Evolutionary conservation across 208 protist genomes (phyloP).

Genomic region (Novymonas esmeraldas): DNA sequence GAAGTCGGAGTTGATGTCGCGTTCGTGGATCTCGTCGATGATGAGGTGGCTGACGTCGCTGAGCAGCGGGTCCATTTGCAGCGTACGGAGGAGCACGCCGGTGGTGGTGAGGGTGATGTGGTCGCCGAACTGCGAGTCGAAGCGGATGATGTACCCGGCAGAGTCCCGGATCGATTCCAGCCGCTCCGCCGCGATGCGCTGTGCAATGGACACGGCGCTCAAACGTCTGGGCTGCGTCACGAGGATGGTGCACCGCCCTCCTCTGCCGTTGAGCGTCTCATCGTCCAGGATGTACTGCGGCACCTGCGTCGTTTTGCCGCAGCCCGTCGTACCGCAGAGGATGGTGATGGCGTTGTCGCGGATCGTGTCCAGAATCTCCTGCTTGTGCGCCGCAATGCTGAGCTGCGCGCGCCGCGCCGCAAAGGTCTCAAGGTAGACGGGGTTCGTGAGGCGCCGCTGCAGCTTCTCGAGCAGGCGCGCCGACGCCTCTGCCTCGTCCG

Average conservation of each 20-base stretch:
- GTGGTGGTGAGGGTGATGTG: slow-evolving; percentile 99
- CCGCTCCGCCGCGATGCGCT: slow-evolving; percentile 98
- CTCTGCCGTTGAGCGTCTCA: slow-evolving; percentile 53
- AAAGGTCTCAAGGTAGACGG: slow-evolving; percentile 70
- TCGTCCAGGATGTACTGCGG: slow-evolving; percentile 96
- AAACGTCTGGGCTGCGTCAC: slow-evolving; percentile 98
- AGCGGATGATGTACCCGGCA: slow-evolving; percentile 98
- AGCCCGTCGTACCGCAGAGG: slow-evolving; percentile 96
- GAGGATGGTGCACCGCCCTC: slow-evolving; percentile 73
- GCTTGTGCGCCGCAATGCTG: slow-evolving; percentile 65
- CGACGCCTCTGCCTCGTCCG: slow-evolving; percentile 50
- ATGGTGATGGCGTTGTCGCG: slow-evolving; percentile 85
- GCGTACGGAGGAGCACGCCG: slow-evolving; percentile 97
- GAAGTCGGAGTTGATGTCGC: slow-evolving; percentile 99
- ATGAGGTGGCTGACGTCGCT: slow-evolving; percentile 97
- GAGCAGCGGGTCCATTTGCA: slow-evolving; percentile 86
- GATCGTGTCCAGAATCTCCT: slow-evolving; percentile 79
- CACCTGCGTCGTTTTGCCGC: slow-evolving; percentile 97
- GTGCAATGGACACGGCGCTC: slow-evolving; percentile 98
- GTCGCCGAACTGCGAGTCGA: slow-evolving; percentile 94
- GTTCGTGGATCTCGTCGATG: slow-evolving; percentile 99
- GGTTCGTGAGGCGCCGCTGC: slow-evolving; percentile 51
- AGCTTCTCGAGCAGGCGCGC: slow-evolving; percentile 44
- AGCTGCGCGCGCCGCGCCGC: slow-evolving; percentile 63
- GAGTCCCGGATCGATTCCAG: slow-evolving; percentile 95